Conservation (phyloP, 2,329 filamentous ascomycete species). For the Aspergillus aculeatus region DNA sequence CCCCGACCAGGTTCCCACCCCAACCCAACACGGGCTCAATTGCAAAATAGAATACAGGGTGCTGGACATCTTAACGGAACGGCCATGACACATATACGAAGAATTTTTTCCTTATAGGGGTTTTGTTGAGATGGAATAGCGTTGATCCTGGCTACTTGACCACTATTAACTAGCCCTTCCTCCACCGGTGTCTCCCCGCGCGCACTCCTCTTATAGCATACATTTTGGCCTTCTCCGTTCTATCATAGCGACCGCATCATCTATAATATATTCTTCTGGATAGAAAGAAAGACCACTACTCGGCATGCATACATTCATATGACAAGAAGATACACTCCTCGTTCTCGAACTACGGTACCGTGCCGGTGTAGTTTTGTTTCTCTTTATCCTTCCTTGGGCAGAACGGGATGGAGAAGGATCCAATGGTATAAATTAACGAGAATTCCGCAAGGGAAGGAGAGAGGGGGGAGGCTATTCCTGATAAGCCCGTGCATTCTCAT, state of each 20-base stretch:
- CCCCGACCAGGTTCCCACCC: not conserved
- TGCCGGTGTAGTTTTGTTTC: not conserved
- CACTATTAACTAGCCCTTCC: not conserved
- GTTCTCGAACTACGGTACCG: not conserved
- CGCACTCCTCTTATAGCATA: not conserved
- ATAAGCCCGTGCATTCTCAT: conserved; percentile 13
- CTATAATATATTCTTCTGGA: not conserved
- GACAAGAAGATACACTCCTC: not conserved
- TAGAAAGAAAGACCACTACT: not conserved
- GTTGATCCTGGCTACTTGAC: not conserved
- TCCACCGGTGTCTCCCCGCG: not conserved
- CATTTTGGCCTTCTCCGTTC: not conserved
- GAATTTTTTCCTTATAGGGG: not conserved
- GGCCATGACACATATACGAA: not conserved
- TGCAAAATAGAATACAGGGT: not conserved
- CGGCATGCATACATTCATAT: not conserved
- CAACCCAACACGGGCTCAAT: not conserved
- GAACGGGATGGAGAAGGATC: too few species aligned
- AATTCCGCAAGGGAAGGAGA: not conserved
- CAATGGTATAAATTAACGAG: too few species aligned
- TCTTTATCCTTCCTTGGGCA: not conserved
- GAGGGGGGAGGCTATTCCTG: not conserved
- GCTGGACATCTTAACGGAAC: not conserved
- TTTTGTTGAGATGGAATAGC: not conserved
- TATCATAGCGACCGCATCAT: not conserved